Percentiles rank a stretch among this genome's conserved stretches.
These are phyloP conservation scores for Tricholoma matsutake DNA, from an alignment of 768 basidiomycete species.

Conservation along the genomic window DNA sequence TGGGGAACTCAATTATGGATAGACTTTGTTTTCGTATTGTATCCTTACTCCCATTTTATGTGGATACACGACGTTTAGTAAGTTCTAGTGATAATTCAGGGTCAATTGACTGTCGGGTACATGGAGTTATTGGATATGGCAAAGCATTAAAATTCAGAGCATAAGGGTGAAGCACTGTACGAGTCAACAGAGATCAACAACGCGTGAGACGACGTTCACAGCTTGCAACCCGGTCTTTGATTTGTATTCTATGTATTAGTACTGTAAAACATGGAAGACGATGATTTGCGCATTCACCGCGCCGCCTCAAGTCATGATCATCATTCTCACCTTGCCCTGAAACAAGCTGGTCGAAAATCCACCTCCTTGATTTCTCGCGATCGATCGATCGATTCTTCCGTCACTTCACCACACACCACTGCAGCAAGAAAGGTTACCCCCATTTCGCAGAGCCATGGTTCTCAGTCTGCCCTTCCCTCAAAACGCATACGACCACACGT, in stretches of 20 bases:
- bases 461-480: not conserved
- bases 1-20: slow-evolving; percentile 18
- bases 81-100: not conserved
- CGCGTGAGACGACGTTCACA: too few relatives aligned
- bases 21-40: slow-evolving; percentile 5
- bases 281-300: not conserved
- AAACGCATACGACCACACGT: slow-evolving; percentile 2
- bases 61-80: not conserved
- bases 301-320: not conserved
- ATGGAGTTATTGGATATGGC: not conserved
- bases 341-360: not conserved
- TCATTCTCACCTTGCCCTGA: not conserved
- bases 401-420: not conserved
- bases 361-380: not conserved
- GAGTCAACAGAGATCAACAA: too few relatives aligned
- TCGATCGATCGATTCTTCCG: slow-evolving; percentile 10
- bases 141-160: too few relatives aligned
- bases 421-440: slow-evolving; percentile 2
- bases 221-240: too few relatives aligned
- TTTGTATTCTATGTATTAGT: too few relatives aligned
- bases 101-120: not conserved
- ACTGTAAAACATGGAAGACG: not conserved
- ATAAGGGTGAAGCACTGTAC: too few relatives aligned
- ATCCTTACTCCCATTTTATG: not conserved
- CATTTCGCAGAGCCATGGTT: not conserved